Conservation (phyloP, 257 asterid genomes). For the Eucommia ulmoides region DNA sequence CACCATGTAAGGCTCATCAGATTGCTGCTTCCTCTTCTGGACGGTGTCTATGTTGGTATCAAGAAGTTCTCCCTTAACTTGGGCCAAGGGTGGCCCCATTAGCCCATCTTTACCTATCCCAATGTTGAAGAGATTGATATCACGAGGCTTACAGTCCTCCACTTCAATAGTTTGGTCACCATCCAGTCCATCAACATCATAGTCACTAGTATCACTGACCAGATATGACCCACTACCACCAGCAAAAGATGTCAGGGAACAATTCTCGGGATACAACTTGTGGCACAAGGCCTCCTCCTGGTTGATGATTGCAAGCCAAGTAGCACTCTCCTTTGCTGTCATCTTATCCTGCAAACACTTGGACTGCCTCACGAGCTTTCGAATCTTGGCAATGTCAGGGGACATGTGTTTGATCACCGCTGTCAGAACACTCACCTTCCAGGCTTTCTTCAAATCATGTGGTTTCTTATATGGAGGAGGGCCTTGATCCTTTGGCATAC, state of each 20-base stretch:
- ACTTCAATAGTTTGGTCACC: constrained; percentile 39
- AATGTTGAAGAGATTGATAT: constrained; percentile 27
- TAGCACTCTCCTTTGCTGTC: constrained; percentile 88
- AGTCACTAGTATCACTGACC: constrained; percentile 52
- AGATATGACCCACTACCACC: constrained; percentile 38
- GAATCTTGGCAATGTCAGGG: constrained; percentile 74
- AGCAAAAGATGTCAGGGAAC: constrained; percentile 39
- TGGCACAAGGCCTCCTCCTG: constrained; percentile 75
- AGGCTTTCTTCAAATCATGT: constrained; percentile 73
- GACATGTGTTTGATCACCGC: constrained; percentile 82
- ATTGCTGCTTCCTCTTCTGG: constrained; percentile 45
- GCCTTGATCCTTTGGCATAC: constrained; percentile 48
- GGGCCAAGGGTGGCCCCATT: constrained; percentile 25
- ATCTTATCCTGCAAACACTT: constrained; percentile 88
- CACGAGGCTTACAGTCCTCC: constrained; percentile 60
- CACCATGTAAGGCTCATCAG: constrained; percentile 25
- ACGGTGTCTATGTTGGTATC: constrained; percentile 44
- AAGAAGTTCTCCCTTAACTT: constrained; percentile 28
- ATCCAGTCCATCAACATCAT: constrained; percentile 57
- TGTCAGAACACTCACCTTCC: constrained; percentile 78
- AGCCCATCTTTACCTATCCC: constrained; percentile 24
- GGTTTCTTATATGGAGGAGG: constrained; percentile 93
- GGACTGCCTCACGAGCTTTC: constrained; percentile 73
- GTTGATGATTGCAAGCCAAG: constrained; percentile 69
- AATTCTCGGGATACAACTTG: constrained; percentile 58